Conservation (phyloP, 2,329 filamentous ascomycete genomes). For the Pleurostoma richardsiae region DNA sequence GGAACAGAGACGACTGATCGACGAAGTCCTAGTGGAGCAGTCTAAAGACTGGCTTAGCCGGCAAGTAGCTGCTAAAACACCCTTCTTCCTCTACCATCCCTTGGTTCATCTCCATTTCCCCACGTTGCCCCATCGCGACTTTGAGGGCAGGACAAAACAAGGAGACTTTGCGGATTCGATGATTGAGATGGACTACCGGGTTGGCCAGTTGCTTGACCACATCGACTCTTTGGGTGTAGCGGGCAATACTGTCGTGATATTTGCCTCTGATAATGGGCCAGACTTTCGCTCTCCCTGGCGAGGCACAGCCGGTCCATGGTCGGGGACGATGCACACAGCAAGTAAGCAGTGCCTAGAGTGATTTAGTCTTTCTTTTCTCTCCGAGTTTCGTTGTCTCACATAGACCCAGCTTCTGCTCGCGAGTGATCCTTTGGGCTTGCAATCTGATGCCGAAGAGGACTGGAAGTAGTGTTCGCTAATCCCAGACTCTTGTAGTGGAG, state of each 20-base stretch:
- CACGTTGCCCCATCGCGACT: conserved; percentile 22
- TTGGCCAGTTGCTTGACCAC: conserved; percentile 24
- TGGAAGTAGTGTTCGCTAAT: too few relatives aligned
- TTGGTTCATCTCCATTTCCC: conserved; percentile 26
- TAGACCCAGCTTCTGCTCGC: too few relatives aligned
- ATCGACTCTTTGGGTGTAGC: conserved; percentile 19
- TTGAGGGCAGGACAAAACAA: conserved; percentile 18
- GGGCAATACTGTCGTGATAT: conserved; percentile 26
- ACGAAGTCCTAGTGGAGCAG: conserved; percentile 23
- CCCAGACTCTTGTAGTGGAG: conserved; percentile 14
- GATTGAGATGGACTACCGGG: conserved; percentile 25
- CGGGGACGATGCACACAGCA: conserved; percentile 27
- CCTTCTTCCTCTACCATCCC: conserved; percentile 26
- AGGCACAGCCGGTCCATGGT: conserved; percentile 26
- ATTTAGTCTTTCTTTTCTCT: too few relatives aligned
- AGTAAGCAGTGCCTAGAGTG: conserved; percentile 2
- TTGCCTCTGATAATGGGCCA: conserved; percentile 28
- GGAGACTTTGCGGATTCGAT: conserved; percentile 26
- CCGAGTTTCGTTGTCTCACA: too few relatives aligned
- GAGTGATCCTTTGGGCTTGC: too few relatives aligned
- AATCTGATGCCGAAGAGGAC: too few relatives aligned
- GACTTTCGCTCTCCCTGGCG: conserved; percentile 24
- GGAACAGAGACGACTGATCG: conserved; percentile 20
- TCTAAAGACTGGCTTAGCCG: conserved; percentile 23
- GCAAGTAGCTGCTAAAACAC: conserved; percentile 13